Base-by-base conservation (phyloP, 139 green algal species). In the Chlorella ohadii region DNA sequence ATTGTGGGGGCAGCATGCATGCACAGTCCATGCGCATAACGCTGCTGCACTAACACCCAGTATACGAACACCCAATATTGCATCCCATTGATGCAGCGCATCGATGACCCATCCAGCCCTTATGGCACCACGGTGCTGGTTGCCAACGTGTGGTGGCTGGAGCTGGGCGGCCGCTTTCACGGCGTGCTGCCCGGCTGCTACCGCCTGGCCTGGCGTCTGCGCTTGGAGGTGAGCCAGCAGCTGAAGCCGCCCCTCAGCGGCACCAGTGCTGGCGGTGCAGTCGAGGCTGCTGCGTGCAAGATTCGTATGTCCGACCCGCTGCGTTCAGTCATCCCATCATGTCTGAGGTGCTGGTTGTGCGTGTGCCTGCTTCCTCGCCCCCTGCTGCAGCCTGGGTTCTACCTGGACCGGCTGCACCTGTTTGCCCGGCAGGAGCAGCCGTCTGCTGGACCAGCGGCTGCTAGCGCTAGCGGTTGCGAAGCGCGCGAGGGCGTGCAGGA, bases 131-230 rank as follows among this genome's bases (percentile, higher is more conserved):
- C 44, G 3, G 44, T 81, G 16, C 51, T 22, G 34, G 13, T 82
- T 22, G 7, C 33, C 56, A n/a, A 4, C 4, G 76, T 82, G 57
- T 82, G 76, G 34, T 82, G 76, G 76, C 76, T 82, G 36, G 59
- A 82, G 27, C 27, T 82, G 13, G 76, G 13, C 1, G 76, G 36
- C 22, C 51, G 55, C 33, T 56, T 81, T 11, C 74, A n/a, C 3
- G 74, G 74, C 33, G 74, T 81, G 51, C 74, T 81, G 33, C 74
- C 74, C 17, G 74, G 34, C 36, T 17, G 36, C 57, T 82, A 72
- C 56, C 59, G 25, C 4, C 27, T 47, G 34, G 38, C 25, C 25
- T 82, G 76, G 59, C 57, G 76, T 27, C 17, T 67, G 5, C 72
- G 47, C 0, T n/a, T 79, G n/a, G 38, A 72, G 59, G 76, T 72